Percentiles rank a stretch among this genome's conserved stretches.
Conservation (phyloP, 2,329 filamentous ascomycete species). For the Venturia effusa region DNA sequence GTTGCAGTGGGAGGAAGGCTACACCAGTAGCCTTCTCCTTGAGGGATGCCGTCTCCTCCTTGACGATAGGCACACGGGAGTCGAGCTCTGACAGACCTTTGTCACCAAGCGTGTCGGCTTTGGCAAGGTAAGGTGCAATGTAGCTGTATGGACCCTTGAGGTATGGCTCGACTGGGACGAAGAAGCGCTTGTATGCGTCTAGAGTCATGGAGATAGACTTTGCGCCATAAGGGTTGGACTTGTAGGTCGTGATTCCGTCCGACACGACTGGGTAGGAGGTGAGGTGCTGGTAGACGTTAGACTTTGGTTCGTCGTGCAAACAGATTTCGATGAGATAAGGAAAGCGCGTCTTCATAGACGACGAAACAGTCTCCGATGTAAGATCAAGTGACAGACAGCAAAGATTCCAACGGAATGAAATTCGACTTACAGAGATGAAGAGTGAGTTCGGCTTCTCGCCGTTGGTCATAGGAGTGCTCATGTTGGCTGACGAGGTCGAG, state of each 20-base stretch:
- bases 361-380: not conserved
- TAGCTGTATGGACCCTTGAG: conserved; percentile 70
- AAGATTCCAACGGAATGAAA: not conserved
- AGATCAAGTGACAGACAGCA: conserved; percentile 4
- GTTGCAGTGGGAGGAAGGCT: conserved; percentile 20
- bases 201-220: conserved; percentile 69
- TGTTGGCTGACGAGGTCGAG: not conserved
- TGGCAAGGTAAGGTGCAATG: conserved; percentile 73
- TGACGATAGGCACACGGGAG: conserved; percentile 31
- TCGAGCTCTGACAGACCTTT: conserved; percentile 26
- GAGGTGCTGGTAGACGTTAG: conserved; percentile 53
- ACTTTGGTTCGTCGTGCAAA: not conserved
- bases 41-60: conserved; percentile 36
- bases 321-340: not conserved
- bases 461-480: conserved; percentile 23
- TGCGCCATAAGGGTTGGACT: conserved; percentile 71
- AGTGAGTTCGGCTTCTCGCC: conserved; percentile 29
- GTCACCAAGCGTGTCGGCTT: conserved; percentile 52
- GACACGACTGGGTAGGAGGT: conserved; percentile 73
- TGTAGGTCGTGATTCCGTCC: conserved; percentile 68
- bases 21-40: conserved; percentile 20
- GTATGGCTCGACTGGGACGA: conserved; percentile 68
- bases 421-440: conserved; percentile 26
- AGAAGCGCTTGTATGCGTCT: conserved; percentile 64
- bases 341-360: too few relatives aligned